A percentile compares a stretch with the other conserved stretches of the same genome.
These are phyloP conservation scores for Cryptosporidium parvum DNA, from an alignment of 169 alveolate species.

Conservation along the genomic window DNA sequence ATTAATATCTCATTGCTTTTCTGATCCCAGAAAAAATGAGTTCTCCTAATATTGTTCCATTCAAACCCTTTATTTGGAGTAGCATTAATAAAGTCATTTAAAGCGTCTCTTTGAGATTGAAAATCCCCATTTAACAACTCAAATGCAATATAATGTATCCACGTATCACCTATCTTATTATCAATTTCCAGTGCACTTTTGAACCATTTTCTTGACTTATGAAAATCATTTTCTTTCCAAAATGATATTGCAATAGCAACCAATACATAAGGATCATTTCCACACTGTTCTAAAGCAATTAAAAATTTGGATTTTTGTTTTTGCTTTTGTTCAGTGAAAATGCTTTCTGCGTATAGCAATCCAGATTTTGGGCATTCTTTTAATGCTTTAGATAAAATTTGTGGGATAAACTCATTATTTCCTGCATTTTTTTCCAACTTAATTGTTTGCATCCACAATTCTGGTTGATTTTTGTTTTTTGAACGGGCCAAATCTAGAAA, in stretches of 20 bases:
- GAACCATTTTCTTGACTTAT: constrained; percentile 96
- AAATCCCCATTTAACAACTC: constrained; percentile 88
- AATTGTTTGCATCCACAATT: constrained; percentile 93
- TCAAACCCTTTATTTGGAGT: constrained; percentile 44
- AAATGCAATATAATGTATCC: constrained; percentile 94
- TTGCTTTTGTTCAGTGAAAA: constrained; percentile 89
- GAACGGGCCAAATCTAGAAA: constrained; percentile 92
- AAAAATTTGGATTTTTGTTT: constrained; percentile 89
- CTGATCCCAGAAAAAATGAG: constrained; percentile 24
- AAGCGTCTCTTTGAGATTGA: constrained; percentile 33
- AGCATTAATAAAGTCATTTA: not conserved
- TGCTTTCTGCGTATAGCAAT: constrained; percentile 93
- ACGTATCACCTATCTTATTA: constrained; percentile 93
- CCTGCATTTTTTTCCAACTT: constrained; percentile 93
- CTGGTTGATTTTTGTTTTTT: constrained; percentile 86
- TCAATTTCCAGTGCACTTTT: constrained; percentile 91
- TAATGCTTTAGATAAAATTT: constrained; percentile 91
- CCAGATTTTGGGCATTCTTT: constrained; percentile 96
- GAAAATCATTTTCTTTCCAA: constrained; percentile 92
- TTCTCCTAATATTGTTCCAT: constrained; percentile 39
- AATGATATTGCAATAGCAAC: constrained; percentile 92
- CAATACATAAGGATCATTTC: constrained; percentile 92
- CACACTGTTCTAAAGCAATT: constrained; percentile 94
- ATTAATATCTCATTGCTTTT: constrained; percentile 1
- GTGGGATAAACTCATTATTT: constrained; percentile 89